A percentile compares a stretch with the other conserved stretches of the same genome.
Evolutionary conservation across 148 eudicot species (phyloP).

Genomic region (Nepenthes mirabilis): DNA sequence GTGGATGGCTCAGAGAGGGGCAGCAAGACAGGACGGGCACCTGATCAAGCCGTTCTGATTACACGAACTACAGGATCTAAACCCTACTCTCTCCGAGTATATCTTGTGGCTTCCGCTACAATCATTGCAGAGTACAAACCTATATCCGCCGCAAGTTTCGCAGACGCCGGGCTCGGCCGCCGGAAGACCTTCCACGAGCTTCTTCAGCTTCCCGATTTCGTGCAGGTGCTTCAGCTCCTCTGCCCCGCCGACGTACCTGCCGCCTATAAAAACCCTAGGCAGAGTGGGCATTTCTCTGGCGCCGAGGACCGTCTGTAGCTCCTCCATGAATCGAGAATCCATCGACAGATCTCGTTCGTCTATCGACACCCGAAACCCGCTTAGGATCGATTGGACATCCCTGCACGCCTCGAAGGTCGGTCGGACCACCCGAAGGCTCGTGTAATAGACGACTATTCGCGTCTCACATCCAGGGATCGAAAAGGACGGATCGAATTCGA

Average conservation of each 20-base stretch:
- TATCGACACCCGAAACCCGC: slow-evolving; percentile 34
- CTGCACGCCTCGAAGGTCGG: slow-evolving; percentile 64
- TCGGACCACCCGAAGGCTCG: slow-evolving; percentile 56
- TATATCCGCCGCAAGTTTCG: slow-evolving; percentile 48
- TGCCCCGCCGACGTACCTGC: slow-evolving; percentile 65
- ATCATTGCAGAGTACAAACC: slow-evolving; percentile 58
- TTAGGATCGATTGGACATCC: slow-evolving; percentile 39
- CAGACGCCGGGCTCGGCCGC: slow-evolving; percentile 26
- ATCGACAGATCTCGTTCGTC: slow-evolving; percentile 75
- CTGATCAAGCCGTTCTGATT: slow-evolving; percentile 71
- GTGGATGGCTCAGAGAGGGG: slow-evolving; percentile 6
- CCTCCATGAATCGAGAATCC: slow-evolving; percentile 41
- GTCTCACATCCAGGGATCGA: slow-evolving; percentile 21
- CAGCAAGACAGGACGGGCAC: slow-evolving; percentile 47
- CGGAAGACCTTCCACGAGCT: slow-evolving; percentile 29
- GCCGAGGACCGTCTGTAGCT: slow-evolving; percentile 36
- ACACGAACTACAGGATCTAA: slow-evolving; percentile 45
- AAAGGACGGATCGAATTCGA: slow-evolving; percentile 6
- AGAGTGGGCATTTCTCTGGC: slow-evolving; percentile 14
- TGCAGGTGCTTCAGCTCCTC: slow-evolving; percentile 51
- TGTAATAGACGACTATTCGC: slow-evolving; percentile 47
- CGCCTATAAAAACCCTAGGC: slow-evolving; percentile 65
- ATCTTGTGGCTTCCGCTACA: slow-evolving; percentile 68
- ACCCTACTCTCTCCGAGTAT: slow-evolving; percentile 46
- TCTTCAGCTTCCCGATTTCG: slow-evolving; percentile 74